Evolutionary conservation across 164 flowering plant genomes (phyloP), one percentile per base, ranked within the genome.

Genomic region (Aristolochia contorta): DNA sequence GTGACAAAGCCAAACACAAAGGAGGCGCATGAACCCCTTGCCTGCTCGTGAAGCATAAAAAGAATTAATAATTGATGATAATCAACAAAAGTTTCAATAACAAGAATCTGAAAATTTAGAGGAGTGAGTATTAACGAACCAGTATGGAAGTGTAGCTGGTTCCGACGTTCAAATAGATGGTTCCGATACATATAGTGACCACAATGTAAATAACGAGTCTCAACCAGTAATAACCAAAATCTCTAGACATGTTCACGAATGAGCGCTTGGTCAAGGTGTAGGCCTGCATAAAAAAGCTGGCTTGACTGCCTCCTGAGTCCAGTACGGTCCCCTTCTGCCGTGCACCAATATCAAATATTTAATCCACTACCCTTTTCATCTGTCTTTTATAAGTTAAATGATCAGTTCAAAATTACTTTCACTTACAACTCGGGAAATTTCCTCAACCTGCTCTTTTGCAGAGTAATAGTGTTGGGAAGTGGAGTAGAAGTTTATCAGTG

Each of bases 171-270:
- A 85, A 66, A 67, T 85, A 92, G 64, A 89, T 89, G 24, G 95
- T 84, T 63, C 96, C 98, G n/a, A 92, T 87, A 79, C 95, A 87
- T 59, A 92, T 55, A 4, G 96, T 83, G 61, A 89, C 95, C 8
- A 89, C 79, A 20, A 92, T 33, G 65, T 92, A 92, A 58, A 92
- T 89, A 3, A 83, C 71, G 49, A 92, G 96, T 78, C 98, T 78
- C 62, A 92, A 75, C 98, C 98, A 92, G 79, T 92, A 92, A 66
- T 92, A 92, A 1, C 98, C 98, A 60, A 92, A 89, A 79, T 92
- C 98, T 69, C 98, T 81, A 12, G 95, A 84, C 98, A 92, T 92
- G 76, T 92, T 92, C 59, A 84, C 66, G 59, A 89, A 84, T 0
- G 98, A 92, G 16, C 98, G 92, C 66, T 78, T 87, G 6, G 96